Evolutionary conservation across 305 asterid species (phyloP).

Genomic region (Fraxinus paxiana): DNA sequence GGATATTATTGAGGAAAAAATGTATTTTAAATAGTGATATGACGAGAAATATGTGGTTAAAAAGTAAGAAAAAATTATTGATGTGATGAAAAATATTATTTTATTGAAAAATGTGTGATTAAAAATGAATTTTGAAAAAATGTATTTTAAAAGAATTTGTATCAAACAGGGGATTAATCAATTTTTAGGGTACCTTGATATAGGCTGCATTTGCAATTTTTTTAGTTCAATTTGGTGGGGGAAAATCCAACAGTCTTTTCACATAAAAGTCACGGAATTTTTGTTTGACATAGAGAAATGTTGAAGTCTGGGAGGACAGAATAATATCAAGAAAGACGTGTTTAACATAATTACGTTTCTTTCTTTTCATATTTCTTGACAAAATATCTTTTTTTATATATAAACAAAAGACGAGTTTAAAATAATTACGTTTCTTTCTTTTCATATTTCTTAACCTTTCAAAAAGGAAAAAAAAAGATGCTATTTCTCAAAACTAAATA

Average conservation of each 20-base stretch:
- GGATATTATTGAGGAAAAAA: too few relatives aligned
- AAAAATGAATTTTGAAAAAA: too few relatives aligned
- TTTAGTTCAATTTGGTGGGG: neutral
- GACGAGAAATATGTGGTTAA: too few relatives aligned
- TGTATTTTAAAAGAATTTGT: too few relatives aligned
- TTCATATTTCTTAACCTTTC: neutral
- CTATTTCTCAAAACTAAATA: neutral
- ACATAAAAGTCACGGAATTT: neutral
- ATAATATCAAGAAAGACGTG: neutral
- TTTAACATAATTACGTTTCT: neutral
- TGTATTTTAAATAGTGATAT: too few relatives aligned
- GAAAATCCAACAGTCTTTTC: conserved; percentile 20
- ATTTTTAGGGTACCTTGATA: neutral
- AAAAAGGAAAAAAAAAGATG: neutral
- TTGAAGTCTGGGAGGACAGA: too few relatives aligned
- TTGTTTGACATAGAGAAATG: too few relatives aligned
- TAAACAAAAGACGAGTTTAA: neutral
- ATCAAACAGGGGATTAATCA: neutral
- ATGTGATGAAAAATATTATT: too few relatives aligned
- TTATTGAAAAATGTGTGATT: too few relatives aligned
- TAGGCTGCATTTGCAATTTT: neutral
- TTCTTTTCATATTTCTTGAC: neutral
- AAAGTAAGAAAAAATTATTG: too few relatives aligned
- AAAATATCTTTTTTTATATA: too few relatives aligned
- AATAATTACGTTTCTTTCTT: neutral